phyloP scores from a whole-genome alignment of 169 alveolate species.

The Blepharisma undulans region DNA sequence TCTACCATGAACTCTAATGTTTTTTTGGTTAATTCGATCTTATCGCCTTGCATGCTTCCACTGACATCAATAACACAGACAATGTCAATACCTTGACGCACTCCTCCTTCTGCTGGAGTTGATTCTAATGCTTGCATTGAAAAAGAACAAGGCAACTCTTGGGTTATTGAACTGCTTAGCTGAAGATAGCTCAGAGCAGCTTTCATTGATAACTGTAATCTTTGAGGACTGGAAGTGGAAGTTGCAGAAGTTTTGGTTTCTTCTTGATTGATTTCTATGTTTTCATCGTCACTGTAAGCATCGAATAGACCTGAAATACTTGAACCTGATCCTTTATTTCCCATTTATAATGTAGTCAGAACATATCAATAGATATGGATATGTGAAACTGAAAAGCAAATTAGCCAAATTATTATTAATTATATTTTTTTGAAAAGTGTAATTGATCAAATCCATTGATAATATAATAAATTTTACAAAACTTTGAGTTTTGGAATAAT shows the following conservation, averaged over 20 bases:
- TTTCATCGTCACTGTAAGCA: background rate
- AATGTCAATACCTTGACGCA: constrained; percentile 48
- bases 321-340: background rate
- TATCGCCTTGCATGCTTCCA: constrained; percentile 67
- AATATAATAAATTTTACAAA: no score
- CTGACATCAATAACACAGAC: constrained; percentile 64
- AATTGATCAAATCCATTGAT: no score
- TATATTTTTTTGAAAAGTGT: no score
- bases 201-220: background rate
- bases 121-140: background rate
- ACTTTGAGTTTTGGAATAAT: no score
- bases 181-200: background rate
- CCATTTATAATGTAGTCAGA: background rate
- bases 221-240: background rate
- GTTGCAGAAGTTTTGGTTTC: background rate
- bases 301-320: background rate
- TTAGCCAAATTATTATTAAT: no score
- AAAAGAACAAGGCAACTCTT: background rate
- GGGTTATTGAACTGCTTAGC: background rate
- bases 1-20: constrained; percentile 48
- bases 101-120: background rate
- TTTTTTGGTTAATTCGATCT: constrained; percentile 52
- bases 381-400: background rate
- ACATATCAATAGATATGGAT: background rate
- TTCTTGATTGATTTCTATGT: background rate